Evolutionary conservation across 2,329 filamentous ascomycete species (phyloP).

Genomic region (Paraconiothyrium brasiliense): DNA sequence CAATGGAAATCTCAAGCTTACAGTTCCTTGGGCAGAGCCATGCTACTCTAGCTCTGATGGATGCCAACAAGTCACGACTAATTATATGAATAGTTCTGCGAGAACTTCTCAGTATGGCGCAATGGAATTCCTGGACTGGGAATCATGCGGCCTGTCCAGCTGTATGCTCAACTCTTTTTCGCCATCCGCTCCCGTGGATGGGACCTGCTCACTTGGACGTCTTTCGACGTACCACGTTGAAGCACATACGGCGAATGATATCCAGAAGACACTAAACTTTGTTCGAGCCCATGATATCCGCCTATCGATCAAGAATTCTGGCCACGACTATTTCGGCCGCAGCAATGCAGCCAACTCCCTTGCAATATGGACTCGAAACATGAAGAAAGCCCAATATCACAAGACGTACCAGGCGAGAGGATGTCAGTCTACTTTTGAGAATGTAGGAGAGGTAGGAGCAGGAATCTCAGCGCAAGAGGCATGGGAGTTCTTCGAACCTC

Average conservation of each 20-base stretch:
- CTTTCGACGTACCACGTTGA: slow-evolving; percentile 46
- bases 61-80: neutral
- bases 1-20: slow-evolving; percentile 38
- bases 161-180: slow-evolving; percentile 41
- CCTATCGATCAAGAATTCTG: slow-evolving; percentile 49
- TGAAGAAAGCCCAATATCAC: slow-evolving; percentile 43
- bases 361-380: slow-evolving; percentile 47
- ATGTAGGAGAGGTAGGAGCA: slow-evolving; percentile 47
- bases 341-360: slow-evolving; percentile 46
- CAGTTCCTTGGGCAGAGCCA: slow-evolving; percentile 44
- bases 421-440: slow-evolving; percentile 37
- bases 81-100: slow-evolving; percentile 27
- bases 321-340: slow-evolving; percentile 49
- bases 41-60: slow-evolving; percentile 32
- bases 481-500: slow-evolving; percentile 46
- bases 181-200: slow-evolving; percentile 35
- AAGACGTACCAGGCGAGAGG: slow-evolving; percentile 36
- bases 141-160: slow-evolving; percentile 41
- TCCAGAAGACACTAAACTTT: slow-evolving; percentile 41
- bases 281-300: slow-evolving; percentile 43
- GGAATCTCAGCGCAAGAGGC: slow-evolving; percentile 48
- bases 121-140: slow-evolving; percentile 50
- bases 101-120: slow-evolving; percentile 42
- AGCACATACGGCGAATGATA: slow-evolving; percentile 36
- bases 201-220: slow-evolving; percentile 43